Conservation (phyloP, 1,284 basidiomycete genomes). For the Boletellus sp. region DNA sequence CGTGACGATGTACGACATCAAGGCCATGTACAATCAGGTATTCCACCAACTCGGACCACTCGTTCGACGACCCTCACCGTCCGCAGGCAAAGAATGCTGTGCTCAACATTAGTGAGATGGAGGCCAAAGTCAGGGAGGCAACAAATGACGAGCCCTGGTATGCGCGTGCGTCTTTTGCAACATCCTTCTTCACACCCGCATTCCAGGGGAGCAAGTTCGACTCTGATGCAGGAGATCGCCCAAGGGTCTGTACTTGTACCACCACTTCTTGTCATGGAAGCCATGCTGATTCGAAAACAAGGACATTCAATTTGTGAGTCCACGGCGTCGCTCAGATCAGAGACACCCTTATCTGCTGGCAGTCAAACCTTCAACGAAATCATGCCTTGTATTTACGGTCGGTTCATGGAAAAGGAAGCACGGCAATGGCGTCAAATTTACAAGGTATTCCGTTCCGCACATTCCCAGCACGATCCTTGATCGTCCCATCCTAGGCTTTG, state of each 20-base stretch:
- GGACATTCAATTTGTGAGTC: constrained; percentile 89
- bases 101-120: constrained; percentile 94
- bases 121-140: constrained; percentile 94
- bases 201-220: constrained; percentile 92
- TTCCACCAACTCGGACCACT: constrained; percentile 8
- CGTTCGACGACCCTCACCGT: constrained; percentile 8
- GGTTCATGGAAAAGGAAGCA: constrained; percentile 98
- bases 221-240: constrained; percentile 98
- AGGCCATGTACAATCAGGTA: constrained; percentile 90
- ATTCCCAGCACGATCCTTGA: neutral
- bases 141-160: constrained; percentile 99
- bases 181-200: neutral
- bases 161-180: constrained; percentile 22
- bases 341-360: constrained; percentile 15
- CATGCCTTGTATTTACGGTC: constrained; percentile 95
- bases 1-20: constrained; percentile 89
- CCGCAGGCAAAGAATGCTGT: constrained; percentile 82
- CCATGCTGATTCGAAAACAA: constrained; percentile 29
- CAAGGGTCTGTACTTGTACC: constrained; percentile 65
- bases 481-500: constrained; percentile 57
- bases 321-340: neutral
- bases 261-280: neutral
- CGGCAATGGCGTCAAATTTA: constrained; percentile 99
- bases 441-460: constrained; percentile 58
- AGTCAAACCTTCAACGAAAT: constrained; percentile 99